Evolutionary conservation across 2,329 filamentous ascomycete species (phyloP).

Genomic region (Diplocarpon rosae): DNA sequence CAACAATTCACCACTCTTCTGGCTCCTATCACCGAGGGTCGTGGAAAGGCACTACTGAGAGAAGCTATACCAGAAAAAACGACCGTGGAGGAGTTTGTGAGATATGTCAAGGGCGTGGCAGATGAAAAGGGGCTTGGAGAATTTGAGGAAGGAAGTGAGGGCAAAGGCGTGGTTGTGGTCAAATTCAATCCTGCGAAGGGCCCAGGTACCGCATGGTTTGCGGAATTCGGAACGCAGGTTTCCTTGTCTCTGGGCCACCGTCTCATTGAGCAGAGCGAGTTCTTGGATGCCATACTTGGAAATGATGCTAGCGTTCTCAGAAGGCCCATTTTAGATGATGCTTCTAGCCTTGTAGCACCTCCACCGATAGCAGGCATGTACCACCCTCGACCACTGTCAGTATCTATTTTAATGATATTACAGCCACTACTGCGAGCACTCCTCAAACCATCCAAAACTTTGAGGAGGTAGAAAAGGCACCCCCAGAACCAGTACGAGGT

Average conservation of each 20-base stretch:
- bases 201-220: slow-evolving; percentile 51
- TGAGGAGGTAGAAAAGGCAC: slow-evolving; percentile 8
- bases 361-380: slow-evolving; percentile 22
- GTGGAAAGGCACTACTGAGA: slow-evolving; percentile 68
- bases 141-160: slow-evolving; percentile 51
- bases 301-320: slow-evolving; percentile 65
- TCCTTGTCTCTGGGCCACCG: slow-evolving; percentile 67
- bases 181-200: slow-evolving; percentile 52
- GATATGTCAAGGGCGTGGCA: slow-evolving; percentile 63
- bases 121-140: slow-evolving; percentile 61
- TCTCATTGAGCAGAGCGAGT: slow-evolving; percentile 80
- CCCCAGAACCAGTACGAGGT: slow-evolving; percentile 17
- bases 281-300: slow-evolving; percentile 79
- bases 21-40: slow-evolving; percentile 63
- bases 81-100: slow-evolving; percentile 62
- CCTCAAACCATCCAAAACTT: slow-evolving; percentile 12
- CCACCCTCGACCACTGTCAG: not conserved
- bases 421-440: slow-evolving; percentile 9
- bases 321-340: slow-evolving; percentile 49
- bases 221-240: slow-evolving; percentile 55
- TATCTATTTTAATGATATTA: not conserved
- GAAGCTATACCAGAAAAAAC: slow-evolving; percentile 52
- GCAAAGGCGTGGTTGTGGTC: slow-evolving; percentile 68
- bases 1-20: slow-evolving; percentile 67
- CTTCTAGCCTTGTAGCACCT: slow-evolving; percentile 21